Percentiles rank a stretch among this genome's conserved stretches.
Evolutionary conservation across 139 green algal species (phyloP).

Genomic region (Micromonas commoda): DNA sequence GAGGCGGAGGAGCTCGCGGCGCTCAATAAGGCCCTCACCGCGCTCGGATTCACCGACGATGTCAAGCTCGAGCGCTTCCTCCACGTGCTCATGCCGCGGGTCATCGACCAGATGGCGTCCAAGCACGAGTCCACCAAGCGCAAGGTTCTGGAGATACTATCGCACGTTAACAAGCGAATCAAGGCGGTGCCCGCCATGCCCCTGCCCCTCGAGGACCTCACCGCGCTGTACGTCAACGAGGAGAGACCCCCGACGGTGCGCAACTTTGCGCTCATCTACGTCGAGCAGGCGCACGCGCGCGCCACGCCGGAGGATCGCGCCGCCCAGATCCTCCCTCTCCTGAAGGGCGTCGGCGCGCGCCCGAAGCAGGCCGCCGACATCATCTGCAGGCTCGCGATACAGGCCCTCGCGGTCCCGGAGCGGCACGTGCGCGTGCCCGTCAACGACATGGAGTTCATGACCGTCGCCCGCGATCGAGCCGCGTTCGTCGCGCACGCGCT

Average conservation of each 20-base stretch:
- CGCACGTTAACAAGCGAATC: slow-evolving; percentile 86
- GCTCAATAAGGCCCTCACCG: slow-evolving; percentile 66
- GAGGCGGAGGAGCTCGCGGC: slow-evolving; percentile 60
- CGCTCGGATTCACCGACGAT: slow-evolving; percentile 75
- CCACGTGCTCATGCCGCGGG: slow-evolving; percentile 59
- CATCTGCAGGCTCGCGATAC: neutral
- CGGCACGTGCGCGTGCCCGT: neutral
- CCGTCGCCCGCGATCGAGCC: neutral
- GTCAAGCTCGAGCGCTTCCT: slow-evolving; percentile 70
- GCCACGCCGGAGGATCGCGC: slow-evolving; percentile 39
- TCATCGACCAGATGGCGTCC: slow-evolving; percentile 47
- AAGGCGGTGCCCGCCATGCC: too few species aligned
- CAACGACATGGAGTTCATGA: neutral
- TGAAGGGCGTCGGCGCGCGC: neutral
- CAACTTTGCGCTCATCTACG: slow-evolving; percentile 78
- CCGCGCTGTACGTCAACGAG: slow-evolving; percentile 41
- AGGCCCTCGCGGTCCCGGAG: neutral
- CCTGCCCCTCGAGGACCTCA: slow-evolving; percentile 65
- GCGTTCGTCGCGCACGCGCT: neutral
- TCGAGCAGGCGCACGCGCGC: slow-evolving; percentile 61
- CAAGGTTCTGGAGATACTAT: slow-evolving; percentile 80
- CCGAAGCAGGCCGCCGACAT: neutral
- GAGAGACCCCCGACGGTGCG: slow-evolving; percentile 42
- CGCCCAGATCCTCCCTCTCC: too few species aligned
- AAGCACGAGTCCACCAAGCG: slow-evolving; percentile 31